phyloP scores from a whole-genome alignment of 305 asterid species.

The Fraxinus angustifolia region DNA sequence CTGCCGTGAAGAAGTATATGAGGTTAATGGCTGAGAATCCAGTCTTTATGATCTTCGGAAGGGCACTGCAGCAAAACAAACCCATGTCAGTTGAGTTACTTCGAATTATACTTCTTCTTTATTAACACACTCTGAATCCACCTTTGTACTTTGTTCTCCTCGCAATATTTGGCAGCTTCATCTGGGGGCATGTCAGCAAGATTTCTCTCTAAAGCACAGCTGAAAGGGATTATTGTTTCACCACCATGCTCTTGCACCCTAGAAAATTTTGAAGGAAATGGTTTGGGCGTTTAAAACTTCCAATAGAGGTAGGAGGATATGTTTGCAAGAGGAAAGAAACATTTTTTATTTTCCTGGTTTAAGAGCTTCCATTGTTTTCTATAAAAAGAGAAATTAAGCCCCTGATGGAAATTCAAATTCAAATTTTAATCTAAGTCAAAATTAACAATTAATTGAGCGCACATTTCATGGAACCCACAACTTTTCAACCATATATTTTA shows the following conservation, averaged over 20 bases:
- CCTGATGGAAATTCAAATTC: background rate
- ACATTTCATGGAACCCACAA: background rate
- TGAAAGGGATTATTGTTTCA: slow-evolving; percentile 80
- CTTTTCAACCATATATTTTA: background rate
- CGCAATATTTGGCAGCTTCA: slow-evolving; percentile 86
- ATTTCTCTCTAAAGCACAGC: slow-evolving; percentile 82
- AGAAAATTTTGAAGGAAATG: slow-evolving; percentile 20
- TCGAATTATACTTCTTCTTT: slow-evolving; percentile 1
- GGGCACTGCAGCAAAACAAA: slow-evolving; percentile 54
- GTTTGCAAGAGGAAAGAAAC: background rate
- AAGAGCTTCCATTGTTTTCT: background rate
- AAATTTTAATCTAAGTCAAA: background rate
- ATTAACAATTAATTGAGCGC: background rate
- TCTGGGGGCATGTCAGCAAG: slow-evolving; percentile 81
- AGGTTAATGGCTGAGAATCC: slow-evolving; percentile 98
- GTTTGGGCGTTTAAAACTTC: background rate
- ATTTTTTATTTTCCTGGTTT: background rate
- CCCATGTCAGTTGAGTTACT: slow-evolving; percentile 26
- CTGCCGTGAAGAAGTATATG: slow-evolving; percentile 96
- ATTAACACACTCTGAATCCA: slow-evolving; percentile 31
- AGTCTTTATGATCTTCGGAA: slow-evolving; percentile 90
- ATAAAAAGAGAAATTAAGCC: background rate
- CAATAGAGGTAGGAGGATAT: background rate
- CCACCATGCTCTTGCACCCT: slow-evolving; percentile 99
- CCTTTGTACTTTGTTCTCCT: slow-evolving; percentile 94